phyloP scores from a whole-genome alignment of 1,139 yeast species.

The Candida buenavistaensis region DNA sequence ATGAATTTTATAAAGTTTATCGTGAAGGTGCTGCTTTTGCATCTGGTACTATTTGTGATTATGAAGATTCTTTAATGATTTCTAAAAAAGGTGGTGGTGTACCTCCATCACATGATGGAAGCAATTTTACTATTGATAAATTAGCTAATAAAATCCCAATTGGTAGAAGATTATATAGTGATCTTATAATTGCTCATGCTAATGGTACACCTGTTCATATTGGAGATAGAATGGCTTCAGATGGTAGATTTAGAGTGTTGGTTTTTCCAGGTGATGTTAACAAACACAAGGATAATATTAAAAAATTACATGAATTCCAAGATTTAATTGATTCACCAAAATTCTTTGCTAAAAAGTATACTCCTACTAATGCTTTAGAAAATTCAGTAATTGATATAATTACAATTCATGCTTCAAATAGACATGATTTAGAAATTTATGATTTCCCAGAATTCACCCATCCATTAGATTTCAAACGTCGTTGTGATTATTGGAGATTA shows the following conservation, averaged over 20 bases:
- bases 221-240: slow-evolving; percentile 22
- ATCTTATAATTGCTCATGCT: slow-evolving; percentile 21
- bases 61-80: slow-evolving; percentile 19
- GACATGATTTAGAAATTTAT: slow-evolving; percentile 20
- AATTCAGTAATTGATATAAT: slow-evolving; percentile 22
- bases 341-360: slow-evolving; percentile 20
- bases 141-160: slow-evolving; percentile 23
- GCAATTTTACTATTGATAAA: slow-evolving; percentile 4
- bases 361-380: slow-evolving; percentile 24
- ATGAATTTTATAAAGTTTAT: slow-evolving; percentile 27
- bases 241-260: slow-evolving; percentile 26
- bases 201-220: slow-evolving; percentile 24
- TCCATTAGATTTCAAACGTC: slow-evolving; percentile 22
- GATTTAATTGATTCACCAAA: slow-evolving; percentile 15
- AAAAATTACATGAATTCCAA: slow-evolving; percentile 16
- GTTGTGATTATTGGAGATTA: slow-evolving; percentile 30
- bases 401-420: slow-evolving; percentile 22
- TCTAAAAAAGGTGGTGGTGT: slow-evolving; percentile 6
- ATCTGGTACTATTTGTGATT: slow-evolving; percentile 33
- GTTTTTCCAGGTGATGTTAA: slow-evolving; percentile 24
- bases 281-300: slow-evolving; percentile 11
- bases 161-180: slow-evolving; percentile 25
- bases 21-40: slow-evolving; percentile 29
- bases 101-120: slow-evolving; percentile 7
- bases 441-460: slow-evolving; percentile 28